These are phyloP conservation scores for Angophora floribunda DNA, from an alignment of 345 rosid species.

Conservation along the genomic window DNA sequence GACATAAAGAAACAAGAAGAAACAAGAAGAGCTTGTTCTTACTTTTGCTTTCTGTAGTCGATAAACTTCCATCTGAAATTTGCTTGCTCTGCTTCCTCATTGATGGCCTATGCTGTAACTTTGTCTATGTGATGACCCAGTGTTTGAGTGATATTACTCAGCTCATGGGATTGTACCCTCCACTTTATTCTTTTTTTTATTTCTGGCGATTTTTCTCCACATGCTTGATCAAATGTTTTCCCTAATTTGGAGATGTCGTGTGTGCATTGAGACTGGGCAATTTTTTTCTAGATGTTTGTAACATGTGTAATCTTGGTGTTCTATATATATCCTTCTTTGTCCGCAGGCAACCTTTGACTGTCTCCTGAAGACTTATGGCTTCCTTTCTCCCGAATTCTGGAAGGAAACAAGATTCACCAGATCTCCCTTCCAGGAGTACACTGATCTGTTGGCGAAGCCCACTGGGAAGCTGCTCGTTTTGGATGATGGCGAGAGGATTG, in stretches of 20 bases:
- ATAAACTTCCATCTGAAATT: background rate
- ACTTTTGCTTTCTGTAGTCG: background rate
- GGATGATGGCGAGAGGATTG: background rate
- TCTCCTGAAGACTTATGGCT: conserved; percentile 61
- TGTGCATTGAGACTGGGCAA: background rate
- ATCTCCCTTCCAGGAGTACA: conserved; percentile 59
- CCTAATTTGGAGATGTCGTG: background rate
- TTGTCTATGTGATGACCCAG: background rate
- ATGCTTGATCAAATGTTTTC: background rate
- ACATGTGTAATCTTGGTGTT: background rate
- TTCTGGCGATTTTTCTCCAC: background rate
- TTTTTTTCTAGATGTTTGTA: background rate
- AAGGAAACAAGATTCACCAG: conserved; percentile 42
- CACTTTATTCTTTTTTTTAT: background rate
- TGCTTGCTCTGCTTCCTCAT: background rate
- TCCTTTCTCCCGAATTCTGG: conserved; percentile 80
- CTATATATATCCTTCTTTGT: background rate
- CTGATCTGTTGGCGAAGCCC: conserved; percentile 35
- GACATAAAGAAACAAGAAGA: background rate
- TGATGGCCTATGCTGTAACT: background rate
- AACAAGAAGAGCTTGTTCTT: background rate
- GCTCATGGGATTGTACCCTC: background rate
- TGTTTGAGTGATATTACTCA: background rate
- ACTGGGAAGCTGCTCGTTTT: conserved; percentile 7
- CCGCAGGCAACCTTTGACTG: conserved; percentile 55